Conservation (phyloP, 805 yeast species). For the Barnettozyma sp. region DNA sequence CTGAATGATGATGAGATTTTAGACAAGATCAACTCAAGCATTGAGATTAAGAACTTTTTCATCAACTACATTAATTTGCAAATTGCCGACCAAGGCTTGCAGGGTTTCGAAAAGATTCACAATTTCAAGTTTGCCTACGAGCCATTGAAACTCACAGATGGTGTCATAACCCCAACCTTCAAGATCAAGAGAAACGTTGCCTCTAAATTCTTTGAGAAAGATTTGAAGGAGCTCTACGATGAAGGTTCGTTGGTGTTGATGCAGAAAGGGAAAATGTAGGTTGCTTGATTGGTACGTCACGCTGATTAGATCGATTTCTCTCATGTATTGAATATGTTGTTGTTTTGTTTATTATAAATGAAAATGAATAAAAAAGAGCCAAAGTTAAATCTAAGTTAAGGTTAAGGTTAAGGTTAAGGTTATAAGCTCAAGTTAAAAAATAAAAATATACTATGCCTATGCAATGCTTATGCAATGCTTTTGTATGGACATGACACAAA, state of each 20-base stretch:
- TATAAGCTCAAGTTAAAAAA: too few relatives aligned
- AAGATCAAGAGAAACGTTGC: slow-evolving; percentile 39
- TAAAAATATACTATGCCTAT: too few relatives aligned
- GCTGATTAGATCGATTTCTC: too few relatives aligned
- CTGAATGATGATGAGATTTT: slow-evolving; percentile 8
- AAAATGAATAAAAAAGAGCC: too few relatives aligned
- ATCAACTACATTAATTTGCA: slow-evolving; percentile 9
- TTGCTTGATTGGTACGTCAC: too few relatives aligned
- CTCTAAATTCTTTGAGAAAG: slow-evolving; percentile 30
- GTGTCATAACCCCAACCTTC: slow-evolving; percentile 49
- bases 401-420: too few relatives aligned
- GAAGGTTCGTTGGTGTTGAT: slow-evolving; percentile 30
- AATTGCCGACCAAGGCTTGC: slow-evolving; percentile 24
- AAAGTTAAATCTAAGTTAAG: too few relatives aligned
- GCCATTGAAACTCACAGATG: slow-evolving; percentile 45
- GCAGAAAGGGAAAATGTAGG: slow-evolving; percentile 4
- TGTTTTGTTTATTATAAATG: neutral
- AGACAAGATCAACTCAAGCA: slow-evolving; percentile 4
- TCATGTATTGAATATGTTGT: neutral
- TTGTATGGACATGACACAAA: slow-evolving; percentile 1
- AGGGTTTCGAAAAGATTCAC: slow-evolving; percentile 46
- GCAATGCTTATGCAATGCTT: too few relatives aligned
- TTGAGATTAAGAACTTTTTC: slow-evolving; percentile 7
- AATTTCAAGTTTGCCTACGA: slow-evolving; percentile 38
- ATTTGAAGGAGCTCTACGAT: slow-evolving; percentile 33